A percentile compares a stretch with the other conserved stretches of the same genome.
Conservation (phyloP, 305 asterid genomes). For the Fraxinus sp. region DNA sequence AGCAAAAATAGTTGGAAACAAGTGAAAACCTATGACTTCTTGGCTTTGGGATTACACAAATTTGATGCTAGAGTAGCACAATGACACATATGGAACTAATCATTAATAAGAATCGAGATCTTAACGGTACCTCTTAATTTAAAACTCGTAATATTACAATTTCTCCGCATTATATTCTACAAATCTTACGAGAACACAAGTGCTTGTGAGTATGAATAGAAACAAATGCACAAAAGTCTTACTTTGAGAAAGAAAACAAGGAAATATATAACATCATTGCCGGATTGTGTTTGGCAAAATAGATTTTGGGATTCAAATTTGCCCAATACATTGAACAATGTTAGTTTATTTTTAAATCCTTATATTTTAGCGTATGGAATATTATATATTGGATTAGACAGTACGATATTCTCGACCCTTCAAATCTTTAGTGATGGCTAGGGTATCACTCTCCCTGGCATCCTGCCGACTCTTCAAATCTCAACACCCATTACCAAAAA, state of each 20-base stretch:
- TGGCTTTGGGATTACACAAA: not conserved
- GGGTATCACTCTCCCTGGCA: not conserved
- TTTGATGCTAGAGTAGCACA: not conserved
- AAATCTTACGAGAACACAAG: not conserved
- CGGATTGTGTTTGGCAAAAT: not conserved
- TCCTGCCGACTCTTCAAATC: constrained; percentile 3
- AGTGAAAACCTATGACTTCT: not conserved
- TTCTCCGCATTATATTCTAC: not conserved
- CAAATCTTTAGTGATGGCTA: not conserved
- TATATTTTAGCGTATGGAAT: not conserved
- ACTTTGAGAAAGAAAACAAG: not conserved
- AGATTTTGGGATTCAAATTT: not conserved
- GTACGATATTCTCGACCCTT: not conserved
- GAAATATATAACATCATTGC: not conserved
- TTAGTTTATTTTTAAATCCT: not conserved
- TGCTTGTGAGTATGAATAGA: not conserved
- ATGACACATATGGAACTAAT: not conserved
- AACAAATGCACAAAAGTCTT: not conserved
- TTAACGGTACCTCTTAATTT: not conserved
- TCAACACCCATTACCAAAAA: not conserved
- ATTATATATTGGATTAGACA: not conserved
- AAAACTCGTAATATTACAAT: not conserved
- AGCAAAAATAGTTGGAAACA: not conserved
- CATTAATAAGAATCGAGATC: not conserved
- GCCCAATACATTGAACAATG: not conserved